These are phyloP conservation scores for Calonectria henricotiae DNA, from an alignment of 2,329 filamentous ascomycete genomes.

Conservation along the genomic window DNA sequence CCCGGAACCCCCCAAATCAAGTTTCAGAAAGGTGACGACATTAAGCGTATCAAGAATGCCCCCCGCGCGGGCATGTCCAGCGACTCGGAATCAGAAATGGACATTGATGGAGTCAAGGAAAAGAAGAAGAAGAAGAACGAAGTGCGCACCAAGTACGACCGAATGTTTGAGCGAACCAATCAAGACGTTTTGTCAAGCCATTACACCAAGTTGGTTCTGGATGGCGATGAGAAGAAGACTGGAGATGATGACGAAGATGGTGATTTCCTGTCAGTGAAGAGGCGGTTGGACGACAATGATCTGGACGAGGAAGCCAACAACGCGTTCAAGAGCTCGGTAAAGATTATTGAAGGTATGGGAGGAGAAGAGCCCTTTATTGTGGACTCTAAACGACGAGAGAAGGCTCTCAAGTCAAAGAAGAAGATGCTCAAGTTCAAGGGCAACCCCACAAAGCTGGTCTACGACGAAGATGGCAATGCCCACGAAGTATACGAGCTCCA, in stretches of 20 bases:
- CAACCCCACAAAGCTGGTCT: constrained; percentile 87
- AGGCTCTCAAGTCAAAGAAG: constrained; percentile 96
- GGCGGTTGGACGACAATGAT: constrained; percentile 83
- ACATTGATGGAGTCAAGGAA: constrained; percentile 68
- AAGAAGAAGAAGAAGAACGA: constrained; percentile 77
- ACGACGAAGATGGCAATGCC: constrained; percentile 91
- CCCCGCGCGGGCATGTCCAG: constrained; percentile 78
- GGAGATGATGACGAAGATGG: constrained; percentile 78
- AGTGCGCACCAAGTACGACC: constrained; percentile 94
- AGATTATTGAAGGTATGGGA: constrained; percentile 78
- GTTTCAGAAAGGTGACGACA: constrained; percentile 91
- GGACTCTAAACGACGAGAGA: constrained; percentile 95
- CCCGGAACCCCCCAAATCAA: constrained; percentile 95
- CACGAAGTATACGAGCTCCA: constrained; percentile 92
- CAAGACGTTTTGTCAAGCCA: constrained; percentile 96
- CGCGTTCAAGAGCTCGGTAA: constrained; percentile 64
- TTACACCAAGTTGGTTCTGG: constrained; percentile 87
- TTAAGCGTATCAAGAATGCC: constrained; percentile 90
- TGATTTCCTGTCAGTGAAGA: constrained; percentile 91
- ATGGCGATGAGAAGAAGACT: constrained; percentile 66
- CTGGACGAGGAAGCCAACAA: constrained; percentile 68
- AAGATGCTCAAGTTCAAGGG: constrained; percentile 93
- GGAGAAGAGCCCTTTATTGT: constrained; percentile 84
- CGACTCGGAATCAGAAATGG: constrained; percentile 72
- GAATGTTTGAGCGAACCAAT: constrained; percentile 98